Evolutionary conservation across 192 early-diverging fungal genomes (phyloP).

Genomic region (Phlyctochytrium bullatum): DNA sequence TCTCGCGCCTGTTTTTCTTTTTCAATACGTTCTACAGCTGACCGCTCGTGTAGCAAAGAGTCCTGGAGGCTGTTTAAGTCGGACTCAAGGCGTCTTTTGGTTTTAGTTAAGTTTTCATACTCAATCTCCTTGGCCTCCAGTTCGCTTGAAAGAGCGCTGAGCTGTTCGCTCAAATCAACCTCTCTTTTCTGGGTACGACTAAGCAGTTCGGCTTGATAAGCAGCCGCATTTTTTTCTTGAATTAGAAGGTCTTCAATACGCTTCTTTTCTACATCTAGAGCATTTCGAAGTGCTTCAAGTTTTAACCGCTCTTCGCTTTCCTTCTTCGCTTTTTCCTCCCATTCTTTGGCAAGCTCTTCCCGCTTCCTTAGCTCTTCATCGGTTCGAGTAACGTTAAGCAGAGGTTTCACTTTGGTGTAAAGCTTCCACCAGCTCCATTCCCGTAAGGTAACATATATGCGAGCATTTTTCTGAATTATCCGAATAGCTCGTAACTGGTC

Average conservation of each 20-base stretch:
- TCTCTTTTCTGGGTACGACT: slow-evolving; percentile 74
- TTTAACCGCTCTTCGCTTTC: slow-evolving; percentile 59
- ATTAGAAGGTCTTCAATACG: slow-evolving; percentile 67
- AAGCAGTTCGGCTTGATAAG: slow-evolving; percentile 83
- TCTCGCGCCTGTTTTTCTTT: slow-evolving; percentile 53
- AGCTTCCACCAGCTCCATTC: slow-evolving; percentile 98
- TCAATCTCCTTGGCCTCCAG: slow-evolving; percentile 49
- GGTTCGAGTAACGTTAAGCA: slow-evolving; percentile 75
- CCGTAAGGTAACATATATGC: slow-evolving; percentile 81
- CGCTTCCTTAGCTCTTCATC: slow-evolving; percentile 78
- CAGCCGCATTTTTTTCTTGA: slow-evolving; percentile 70
- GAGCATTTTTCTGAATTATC: slow-evolving; percentile 92
- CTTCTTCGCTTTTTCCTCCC: slow-evolving; percentile 62
- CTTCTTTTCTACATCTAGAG: slow-evolving; percentile 68
- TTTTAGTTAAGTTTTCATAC: slow-evolving; percentile 37
- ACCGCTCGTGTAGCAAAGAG: slow-evolving; percentile 29
- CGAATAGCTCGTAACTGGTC: slow-evolving; percentile 85
- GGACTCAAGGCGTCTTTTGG: slow-evolving; percentile 40
- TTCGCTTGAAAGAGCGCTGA: slow-evolving; percentile 37
- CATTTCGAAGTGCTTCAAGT: slow-evolving; percentile 55
- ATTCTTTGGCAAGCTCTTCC: slow-evolving; percentile 68
- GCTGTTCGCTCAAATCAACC: slow-evolving; percentile 45
- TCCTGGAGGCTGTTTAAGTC: slow-evolving; percentile 33
- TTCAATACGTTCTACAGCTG: slow-evolving; percentile 46
- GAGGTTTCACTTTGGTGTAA: slow-evolving; percentile 88